phyloP scores from a whole-genome alignment of 768 basidiomycete species.

The Collybia sp. region DNA sequence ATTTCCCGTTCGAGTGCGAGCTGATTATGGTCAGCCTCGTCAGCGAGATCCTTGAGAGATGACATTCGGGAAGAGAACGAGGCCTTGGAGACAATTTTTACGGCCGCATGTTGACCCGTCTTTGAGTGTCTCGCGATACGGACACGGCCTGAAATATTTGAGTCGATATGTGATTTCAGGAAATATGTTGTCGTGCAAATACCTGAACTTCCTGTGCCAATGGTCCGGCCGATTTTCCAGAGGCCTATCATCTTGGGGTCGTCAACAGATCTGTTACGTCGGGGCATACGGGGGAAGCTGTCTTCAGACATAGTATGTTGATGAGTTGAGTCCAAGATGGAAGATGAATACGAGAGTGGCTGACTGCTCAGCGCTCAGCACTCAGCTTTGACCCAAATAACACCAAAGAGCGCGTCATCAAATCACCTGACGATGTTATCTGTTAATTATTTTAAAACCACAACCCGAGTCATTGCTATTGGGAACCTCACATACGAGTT shows the following conservation, averaged over 20 bases:
- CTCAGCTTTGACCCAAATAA: conserved; percentile 15
- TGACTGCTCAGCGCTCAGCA: neutral
- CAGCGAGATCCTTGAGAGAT: conserved; percentile 55
- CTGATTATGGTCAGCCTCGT: conserved; percentile 71
- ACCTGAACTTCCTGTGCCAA: conserved; percentile 82
- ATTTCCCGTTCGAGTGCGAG: conserved; percentile 90
- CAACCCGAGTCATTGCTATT: too few species aligned
- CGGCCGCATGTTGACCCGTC: conserved; percentile 85
- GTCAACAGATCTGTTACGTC: conserved; percentile 16
- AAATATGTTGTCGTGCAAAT: conserved; percentile 7
- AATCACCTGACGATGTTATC: neutral
- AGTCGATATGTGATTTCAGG: neutral
- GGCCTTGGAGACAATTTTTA: conserved; percentile 90
- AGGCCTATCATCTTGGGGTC: conserved; percentile 70
- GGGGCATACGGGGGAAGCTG: conserved; percentile 18
- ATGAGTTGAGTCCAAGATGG: neutral
- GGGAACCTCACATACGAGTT: neutral
- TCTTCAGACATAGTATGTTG: conserved; percentile 20
- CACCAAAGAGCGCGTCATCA: conserved; percentile 30
- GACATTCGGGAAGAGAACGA: conserved; percentile 64
- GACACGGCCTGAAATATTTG: conserved; percentile 64
- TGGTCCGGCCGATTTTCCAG: conserved; percentile 84
- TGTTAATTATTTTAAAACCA: too few species aligned
- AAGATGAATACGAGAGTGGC: neutral
- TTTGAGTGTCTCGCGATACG: conserved; percentile 84